These are phyloP conservation scores for Colletotrichum cordylinicola DNA, from an alignment of 2,329 filamentous ascomycete species.

Conservation along the genomic window DNA sequence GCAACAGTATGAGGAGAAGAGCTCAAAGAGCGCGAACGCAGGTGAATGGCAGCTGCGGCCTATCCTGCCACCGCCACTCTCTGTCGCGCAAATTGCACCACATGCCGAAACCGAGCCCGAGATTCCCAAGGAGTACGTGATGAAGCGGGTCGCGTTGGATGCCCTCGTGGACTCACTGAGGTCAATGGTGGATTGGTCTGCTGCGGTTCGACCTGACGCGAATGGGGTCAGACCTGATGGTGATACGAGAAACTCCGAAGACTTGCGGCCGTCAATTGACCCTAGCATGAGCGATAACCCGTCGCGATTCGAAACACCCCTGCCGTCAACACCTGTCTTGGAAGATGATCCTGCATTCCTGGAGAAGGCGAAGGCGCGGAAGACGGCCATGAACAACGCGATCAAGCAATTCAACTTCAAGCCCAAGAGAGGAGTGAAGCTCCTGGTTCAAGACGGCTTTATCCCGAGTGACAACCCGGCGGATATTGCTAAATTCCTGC, in stretches of 20 bases:
- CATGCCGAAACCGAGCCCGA: constrained; percentile 67
- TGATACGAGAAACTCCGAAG: constrained; percentile 43
- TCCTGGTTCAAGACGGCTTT: constrained; percentile 83
- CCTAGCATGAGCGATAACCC: constrained; percentile 65
- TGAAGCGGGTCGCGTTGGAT: constrained; percentile 90
- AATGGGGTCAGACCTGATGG: constrained; percentile 37
- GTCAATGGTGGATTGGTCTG: constrained; percentile 92
- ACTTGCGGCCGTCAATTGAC: constrained; percentile 70
- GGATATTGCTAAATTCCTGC: constrained; percentile 84
- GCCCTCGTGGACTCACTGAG: constrained; percentile 86
- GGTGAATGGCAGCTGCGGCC: constrained; percentile 86
- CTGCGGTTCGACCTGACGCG: constrained; percentile 67
- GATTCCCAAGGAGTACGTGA: constrained; percentile 85
- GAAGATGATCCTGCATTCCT: constrained; percentile 94
- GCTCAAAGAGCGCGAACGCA: constrained; percentile 62
- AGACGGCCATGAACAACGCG: constrained; percentile 89
- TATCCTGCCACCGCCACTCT: constrained; percentile 86
- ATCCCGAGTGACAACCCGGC: constrained; percentile 79
- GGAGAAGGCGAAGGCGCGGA: constrained; percentile 93
- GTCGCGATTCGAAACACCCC: constrained; percentile 65
- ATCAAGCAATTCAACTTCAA: constrained; percentile 97
- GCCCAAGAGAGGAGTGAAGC: constrained; percentile 90
- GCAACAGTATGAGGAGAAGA: constrained; percentile 84
- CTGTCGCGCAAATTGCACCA: constrained; percentile 75
- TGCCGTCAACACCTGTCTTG: constrained; percentile 70